Conservation (phyloP, 768 basidiomycete species). For the Leucocoprinus sp. region DNA sequence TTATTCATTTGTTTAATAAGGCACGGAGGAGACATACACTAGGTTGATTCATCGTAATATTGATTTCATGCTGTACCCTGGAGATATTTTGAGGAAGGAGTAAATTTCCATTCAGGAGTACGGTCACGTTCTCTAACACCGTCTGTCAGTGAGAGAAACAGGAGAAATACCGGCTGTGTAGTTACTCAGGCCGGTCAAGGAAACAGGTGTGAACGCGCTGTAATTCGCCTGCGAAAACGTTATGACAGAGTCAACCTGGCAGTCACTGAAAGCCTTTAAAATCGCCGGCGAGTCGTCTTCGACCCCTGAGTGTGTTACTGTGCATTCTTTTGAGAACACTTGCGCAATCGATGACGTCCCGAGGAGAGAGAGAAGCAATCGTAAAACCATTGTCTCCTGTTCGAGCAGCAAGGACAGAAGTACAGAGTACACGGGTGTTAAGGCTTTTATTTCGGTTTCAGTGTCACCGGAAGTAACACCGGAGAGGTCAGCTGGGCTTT, state of each 20-base stretch:
- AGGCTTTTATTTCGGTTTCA: not conserved
- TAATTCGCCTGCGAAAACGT: constrained; percentile 28
- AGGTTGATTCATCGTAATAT: constrained; percentile 27
- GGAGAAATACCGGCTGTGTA: not conserved
- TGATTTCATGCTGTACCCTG: constrained; percentile 31
- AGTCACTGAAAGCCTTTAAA: constrained; percentile 27
- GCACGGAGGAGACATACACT: constrained; percentile 20
- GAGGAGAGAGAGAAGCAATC: constrained; percentile 5
- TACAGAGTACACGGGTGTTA: not conserved
- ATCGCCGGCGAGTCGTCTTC: constrained; percentile 29
- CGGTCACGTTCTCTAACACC: constrained; percentile 30
- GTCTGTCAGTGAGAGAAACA: not conserved
- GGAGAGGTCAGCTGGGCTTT: constrained; percentile 4
- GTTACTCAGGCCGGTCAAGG: constrained; percentile 24
- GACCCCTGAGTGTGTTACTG: constrained; percentile 20
- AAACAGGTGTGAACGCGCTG: constrained; percentile 28
- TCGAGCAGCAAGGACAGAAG: not conserved
- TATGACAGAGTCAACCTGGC: constrained; percentile 25
- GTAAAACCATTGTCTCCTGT: not conserved
- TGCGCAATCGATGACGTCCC: not conserved
- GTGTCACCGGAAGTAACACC: not conserved
- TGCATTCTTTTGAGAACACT: constrained; percentile 16
- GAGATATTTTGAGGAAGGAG: constrained; percentile 35
- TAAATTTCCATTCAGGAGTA: constrained; percentile 34
- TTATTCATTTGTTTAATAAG: not conserved